phyloP scores from a whole-genome alignment of 2,329 filamentous ascomycete species.

The Thielaviopsis populi region DNA sequence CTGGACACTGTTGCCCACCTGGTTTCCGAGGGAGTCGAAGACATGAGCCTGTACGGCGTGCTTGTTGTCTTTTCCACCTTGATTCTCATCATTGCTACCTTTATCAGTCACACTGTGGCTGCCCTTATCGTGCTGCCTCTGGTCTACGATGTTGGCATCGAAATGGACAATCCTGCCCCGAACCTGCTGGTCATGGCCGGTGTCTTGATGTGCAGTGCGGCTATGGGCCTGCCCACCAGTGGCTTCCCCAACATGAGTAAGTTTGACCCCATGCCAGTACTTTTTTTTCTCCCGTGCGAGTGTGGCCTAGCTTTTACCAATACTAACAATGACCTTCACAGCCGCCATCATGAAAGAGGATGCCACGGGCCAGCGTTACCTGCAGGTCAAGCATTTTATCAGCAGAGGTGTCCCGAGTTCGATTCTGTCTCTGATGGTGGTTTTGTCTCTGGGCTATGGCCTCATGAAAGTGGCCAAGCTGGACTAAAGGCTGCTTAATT shows the following conservation, averaged over 20 bases:
- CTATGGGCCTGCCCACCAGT: constrained; percentile 84
- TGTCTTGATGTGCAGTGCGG: constrained; percentile 93
- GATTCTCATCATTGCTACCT: constrained; percentile 87
- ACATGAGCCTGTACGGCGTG: constrained; percentile 71
- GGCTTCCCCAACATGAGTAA: constrained; percentile 99
- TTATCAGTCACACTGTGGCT: constrained; percentile 94
- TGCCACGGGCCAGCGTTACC: constrained; percentile 76
- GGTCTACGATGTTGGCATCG: constrained; percentile 68
- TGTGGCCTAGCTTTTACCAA: neutral
- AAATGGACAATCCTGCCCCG: constrained; percentile 79
- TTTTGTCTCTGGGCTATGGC: constrained; percentile 80
- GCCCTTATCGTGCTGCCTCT: constrained; percentile 88
- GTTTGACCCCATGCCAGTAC: constrained; percentile 28
- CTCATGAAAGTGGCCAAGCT: constrained; percentile 67
- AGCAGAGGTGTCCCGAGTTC: constrained; percentile 82
- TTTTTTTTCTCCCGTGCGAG: neutral
- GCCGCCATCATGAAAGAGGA: constrained; percentile 99
- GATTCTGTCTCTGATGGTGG: constrained; percentile 63
- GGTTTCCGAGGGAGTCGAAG: constrained; percentile 60
- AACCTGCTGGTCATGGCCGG: constrained; percentile 91
- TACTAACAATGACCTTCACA: constrained; percentile 24
- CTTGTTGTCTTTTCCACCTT: constrained; percentile 70
- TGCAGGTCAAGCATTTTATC: constrained; percentile 87
- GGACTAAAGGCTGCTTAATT: constrained; percentile 23
- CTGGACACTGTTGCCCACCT: constrained; percentile 70